Evolutionary conservation across 2,329 filamentous ascomycete genomes (phyloP).

Genomic region (Fusarium sp.): DNA sequence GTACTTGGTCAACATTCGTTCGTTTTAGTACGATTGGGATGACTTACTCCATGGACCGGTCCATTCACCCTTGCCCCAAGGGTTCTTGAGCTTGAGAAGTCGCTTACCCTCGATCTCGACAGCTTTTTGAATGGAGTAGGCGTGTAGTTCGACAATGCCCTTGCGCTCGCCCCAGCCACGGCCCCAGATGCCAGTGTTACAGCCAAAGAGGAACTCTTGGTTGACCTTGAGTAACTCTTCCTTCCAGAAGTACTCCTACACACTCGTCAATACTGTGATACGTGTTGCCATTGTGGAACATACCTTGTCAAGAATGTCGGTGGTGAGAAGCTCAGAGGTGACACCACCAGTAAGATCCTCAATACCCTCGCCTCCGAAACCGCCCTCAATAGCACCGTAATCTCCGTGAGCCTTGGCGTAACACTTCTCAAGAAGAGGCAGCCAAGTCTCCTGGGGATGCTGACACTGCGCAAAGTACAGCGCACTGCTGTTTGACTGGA

Average conservation of each 20-base stretch:
- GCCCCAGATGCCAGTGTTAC: slow-evolving; percentile 56
- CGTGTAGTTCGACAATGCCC: slow-evolving; percentile 66
- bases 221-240: slow-evolving; percentile 82
- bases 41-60: slow-evolving; percentile 74
- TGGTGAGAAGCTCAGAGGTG: slow-evolving; percentile 70
- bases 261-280: not conserved
- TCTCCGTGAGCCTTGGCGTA: slow-evolving; percentile 85
- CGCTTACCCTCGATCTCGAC: slow-evolving; percentile 65
- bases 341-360: slow-evolving; percentile 72
- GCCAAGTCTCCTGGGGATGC: slow-evolving; percentile 80
- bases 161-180: slow-evolving; percentile 53
- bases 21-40: accelerated
- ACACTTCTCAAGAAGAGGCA: slow-evolving; percentile 80
- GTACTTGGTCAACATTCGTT: slow-evolving; percentile 20
- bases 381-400: slow-evolving; percentile 77
- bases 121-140: slow-evolving; percentile 69
- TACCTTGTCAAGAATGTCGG: slow-evolving; percentile 77
- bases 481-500: slow-evolving; percentile 77
- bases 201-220: slow-evolving; percentile 76
- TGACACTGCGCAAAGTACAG: slow-evolving; percentile 80
- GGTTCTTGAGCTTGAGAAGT: slow-evolving; percentile 74
- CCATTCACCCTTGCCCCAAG: slow-evolving; percentile 85
- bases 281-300: slow-evolving; percentile 35
- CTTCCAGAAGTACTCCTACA: slow-evolving; percentile 69
- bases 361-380: slow-evolving; percentile 68